These are phyloP conservation scores for Nothopassalora personata DNA, from an alignment of 2,329 filamentous ascomycete genomes.

Conservation along the genomic window DNA sequence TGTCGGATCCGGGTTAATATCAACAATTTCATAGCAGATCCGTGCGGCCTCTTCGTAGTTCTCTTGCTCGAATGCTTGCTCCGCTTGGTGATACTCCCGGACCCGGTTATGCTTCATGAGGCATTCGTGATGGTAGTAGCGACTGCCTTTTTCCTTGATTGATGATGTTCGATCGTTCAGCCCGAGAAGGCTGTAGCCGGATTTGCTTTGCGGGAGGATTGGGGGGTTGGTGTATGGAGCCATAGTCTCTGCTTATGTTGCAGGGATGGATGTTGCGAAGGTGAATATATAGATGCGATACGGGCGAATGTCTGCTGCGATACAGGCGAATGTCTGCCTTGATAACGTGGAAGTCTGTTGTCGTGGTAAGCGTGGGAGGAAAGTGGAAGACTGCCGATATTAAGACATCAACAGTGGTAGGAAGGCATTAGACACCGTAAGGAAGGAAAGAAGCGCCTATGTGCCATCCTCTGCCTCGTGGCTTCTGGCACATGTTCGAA, in stretches of 20 bases:
- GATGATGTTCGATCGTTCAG: not conserved
- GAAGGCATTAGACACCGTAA: too few species aligned
- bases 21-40: not conserved
- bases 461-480: too few species aligned
- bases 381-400: too few species aligned
- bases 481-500: too few species aligned
- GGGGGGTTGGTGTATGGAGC: not conserved
- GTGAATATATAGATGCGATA: too few species aligned
- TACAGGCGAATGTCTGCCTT: too few species aligned
- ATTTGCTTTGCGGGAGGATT: not conserved
- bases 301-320: too few species aligned
- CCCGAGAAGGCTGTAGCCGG: not conserved
- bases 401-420: too few species aligned
- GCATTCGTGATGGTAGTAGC: not conserved
- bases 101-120: not conserved
- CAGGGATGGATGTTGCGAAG: not conserved
- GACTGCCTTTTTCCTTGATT: not conserved
- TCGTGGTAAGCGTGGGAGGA: too few species aligned
- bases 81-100: not conserved
- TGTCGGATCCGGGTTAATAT: not conserved
- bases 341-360: too few species aligned
- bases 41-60: not conserved
- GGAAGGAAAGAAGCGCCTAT: too few species aligned
- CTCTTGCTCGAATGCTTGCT: not conserved
- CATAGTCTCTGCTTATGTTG: not conserved